Percentiles rank a stretch among this genome's conserved stretches.
These are phyloP conservation scores for Penicillium janthinellum DNA, from an alignment of 2,329 filamentous ascomycete genomes.

Conservation along the genomic window DNA sequence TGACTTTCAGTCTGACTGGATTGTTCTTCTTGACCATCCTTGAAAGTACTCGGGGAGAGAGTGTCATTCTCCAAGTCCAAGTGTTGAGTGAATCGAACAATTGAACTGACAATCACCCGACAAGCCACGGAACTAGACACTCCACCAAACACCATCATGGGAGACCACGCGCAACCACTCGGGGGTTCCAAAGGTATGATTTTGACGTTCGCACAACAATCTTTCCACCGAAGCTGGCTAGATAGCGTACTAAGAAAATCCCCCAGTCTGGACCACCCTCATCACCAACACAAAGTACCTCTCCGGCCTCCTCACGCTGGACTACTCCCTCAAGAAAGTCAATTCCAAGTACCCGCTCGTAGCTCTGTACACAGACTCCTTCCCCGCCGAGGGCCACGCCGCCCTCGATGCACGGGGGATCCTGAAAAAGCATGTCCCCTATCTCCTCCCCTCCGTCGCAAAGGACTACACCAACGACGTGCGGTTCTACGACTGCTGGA, in stretches of 20 bases:
- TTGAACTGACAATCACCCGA: background rate
- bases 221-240: background rate
- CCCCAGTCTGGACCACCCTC: constrained; percentile 77
- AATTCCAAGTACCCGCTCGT: constrained; percentile 74
- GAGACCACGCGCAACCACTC: background rate
- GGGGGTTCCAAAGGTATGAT: constrained; percentile 2
- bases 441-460: constrained; percentile 66
- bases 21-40: too few relatives aligned
- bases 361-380: constrained; percentile 77
- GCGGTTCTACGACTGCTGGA: constrained; percentile 89
- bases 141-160: background rate
- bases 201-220: background rate
- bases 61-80: background rate
- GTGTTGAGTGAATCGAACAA: background rate
- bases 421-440: constrained; percentile 68
- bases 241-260: background rate
- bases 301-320: constrained; percentile 77
- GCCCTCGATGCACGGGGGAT: constrained; percentile 72
- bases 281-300: constrained; percentile 85
- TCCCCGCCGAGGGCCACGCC: constrained; percentile 67
- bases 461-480: constrained; percentile 72
- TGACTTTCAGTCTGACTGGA: background rate
- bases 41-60: background rate
- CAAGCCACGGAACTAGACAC: background rate
- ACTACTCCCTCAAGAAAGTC: constrained; percentile 70